A percentile compares a stretch with the other conserved stretches of the same genome.
Conservation (phyloP, 208 protist genomes). For the Leishmania turanica region DNA sequence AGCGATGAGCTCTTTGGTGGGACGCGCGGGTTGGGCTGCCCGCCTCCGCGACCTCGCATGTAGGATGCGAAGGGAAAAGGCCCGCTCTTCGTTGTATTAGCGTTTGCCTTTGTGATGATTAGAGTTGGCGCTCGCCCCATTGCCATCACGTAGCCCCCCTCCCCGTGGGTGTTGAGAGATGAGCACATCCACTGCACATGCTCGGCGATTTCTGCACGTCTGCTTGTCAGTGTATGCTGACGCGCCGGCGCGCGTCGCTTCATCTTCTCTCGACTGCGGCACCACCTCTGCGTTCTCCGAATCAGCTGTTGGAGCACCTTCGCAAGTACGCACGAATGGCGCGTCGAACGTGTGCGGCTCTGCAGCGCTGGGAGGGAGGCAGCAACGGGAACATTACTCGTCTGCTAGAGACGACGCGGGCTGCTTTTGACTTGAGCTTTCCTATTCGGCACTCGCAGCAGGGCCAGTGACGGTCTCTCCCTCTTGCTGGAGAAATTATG, state of each 20-base stretch:
- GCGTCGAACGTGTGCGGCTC: background rate
- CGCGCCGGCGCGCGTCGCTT: background rate
- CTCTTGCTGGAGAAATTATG: background rate
- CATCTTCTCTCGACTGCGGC: background rate
- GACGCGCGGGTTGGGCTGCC: slow-evolving; percentile 4
- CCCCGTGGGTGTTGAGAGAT: background rate
- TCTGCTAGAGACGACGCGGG: background rate
- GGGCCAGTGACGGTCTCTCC: background rate
- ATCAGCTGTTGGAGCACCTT: background rate
- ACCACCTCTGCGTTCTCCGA: background rate
- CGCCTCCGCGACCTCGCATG: slow-evolving; percentile 8
- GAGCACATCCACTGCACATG: background rate
- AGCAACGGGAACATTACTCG: background rate
- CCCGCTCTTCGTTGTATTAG: no score
- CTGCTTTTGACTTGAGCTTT: background rate
- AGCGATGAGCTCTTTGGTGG: slow-evolving; percentile 15
- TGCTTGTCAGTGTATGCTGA: background rate
- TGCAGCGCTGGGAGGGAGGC: background rate
- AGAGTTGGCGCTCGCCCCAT: background rate
- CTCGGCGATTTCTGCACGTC: background rate
- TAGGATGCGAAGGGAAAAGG: background rate
- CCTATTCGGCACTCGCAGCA: background rate
- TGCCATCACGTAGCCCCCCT: background rate
- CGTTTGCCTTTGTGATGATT: background rate
- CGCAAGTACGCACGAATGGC: background rate